phyloP scores from a whole-genome alignment of 805 yeast species.

The Candida broadrunensis region DNA sequence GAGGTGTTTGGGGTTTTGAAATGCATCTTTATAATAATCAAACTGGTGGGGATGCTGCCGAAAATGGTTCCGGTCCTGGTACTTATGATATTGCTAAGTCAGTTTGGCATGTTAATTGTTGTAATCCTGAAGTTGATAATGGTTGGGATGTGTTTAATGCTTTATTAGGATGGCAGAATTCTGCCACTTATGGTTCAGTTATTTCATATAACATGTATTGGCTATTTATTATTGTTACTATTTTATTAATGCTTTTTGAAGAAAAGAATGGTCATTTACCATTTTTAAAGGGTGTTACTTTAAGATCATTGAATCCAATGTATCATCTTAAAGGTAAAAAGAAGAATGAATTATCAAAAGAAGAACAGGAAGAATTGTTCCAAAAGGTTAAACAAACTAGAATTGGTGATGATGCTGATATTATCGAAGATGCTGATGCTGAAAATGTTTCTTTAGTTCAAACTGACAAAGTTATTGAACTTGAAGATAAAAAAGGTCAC shows the following conservation, averaged over 20 bases:
- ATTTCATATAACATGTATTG: slow-evolving; percentile 84
- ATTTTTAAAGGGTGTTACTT: slow-evolving; percentile 42
- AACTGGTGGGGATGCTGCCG: slow-evolving; percentile 92
- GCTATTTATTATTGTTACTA: slow-evolving; percentile 56
- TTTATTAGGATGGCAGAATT: slow-evolving; percentile 90
- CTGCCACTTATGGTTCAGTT: slow-evolving; percentile 88
- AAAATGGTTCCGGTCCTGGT: slow-evolving; percentile 87
- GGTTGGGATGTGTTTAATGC: slow-evolving; percentile 98
- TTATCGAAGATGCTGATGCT: neutral
- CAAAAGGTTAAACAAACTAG: slow-evolving; percentile 16
- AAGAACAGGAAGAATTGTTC: slow-evolving; percentile 55
- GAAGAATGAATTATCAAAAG: slow-evolving; percentile 46
- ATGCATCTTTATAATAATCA: slow-evolving; percentile 53
- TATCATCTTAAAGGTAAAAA: slow-evolving; percentile 32
- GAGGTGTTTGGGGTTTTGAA: slow-evolving; percentile 88
- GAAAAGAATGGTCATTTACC: slow-evolving; percentile 81
- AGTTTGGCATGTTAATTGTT: slow-evolving; percentile 97
- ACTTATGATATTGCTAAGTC: slow-evolving; percentile 72
- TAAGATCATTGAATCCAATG: slow-evolving; percentile 32
- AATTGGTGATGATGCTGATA: slow-evolving; percentile 3
- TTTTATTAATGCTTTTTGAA: slow-evolving; percentile 66
- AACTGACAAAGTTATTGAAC: neutral
- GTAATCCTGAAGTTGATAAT: slow-evolving; percentile 82
- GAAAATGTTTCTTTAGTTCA: neutral
- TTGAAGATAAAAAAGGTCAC: neutral